These are phyloP conservation scores for Spergularia marina DNA, from an alignment of 148 eudicot genomes.

Conservation along the genomic window DNA sequence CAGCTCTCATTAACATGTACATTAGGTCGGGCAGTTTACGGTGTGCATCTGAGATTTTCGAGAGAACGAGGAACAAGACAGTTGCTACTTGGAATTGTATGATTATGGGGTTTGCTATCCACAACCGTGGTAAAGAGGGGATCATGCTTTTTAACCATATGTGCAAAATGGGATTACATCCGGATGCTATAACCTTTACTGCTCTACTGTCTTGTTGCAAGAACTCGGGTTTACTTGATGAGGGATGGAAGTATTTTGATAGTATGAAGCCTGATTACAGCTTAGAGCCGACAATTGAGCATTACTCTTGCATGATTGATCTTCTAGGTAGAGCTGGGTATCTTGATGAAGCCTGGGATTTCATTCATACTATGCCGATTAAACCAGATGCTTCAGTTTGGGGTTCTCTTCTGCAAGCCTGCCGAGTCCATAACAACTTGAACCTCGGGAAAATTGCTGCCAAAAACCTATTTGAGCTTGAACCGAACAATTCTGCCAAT, in stretches of 20 bases:
- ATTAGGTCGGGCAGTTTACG: constrained; percentile 50
- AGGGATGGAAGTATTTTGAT: constrained; percentile 68
- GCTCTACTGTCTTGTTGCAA: constrained; percentile 56
- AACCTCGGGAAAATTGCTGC: constrained; percentile 56
- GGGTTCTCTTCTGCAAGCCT: constrained; percentile 59
- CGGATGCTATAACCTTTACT: constrained; percentile 59
- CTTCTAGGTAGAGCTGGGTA: constrained; percentile 66
- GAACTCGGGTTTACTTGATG: constrained; percentile 47
- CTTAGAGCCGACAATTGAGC: constrained; percentile 54
- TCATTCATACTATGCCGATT: constrained; percentile 51
- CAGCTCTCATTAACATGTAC: constrained; percentile 66
- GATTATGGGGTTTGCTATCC: constrained; percentile 55
- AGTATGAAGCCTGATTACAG: constrained; percentile 40
- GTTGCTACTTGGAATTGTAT: constrained; percentile 61
- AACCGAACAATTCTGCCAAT: constrained; percentile 58
- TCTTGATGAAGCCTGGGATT: constrained; percentile 68
- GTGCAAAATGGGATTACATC: constrained; percentile 36
- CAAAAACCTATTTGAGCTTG: constrained; percentile 44
- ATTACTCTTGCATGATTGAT: constrained; percentile 74
- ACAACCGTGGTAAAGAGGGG: constrained; percentile 45
- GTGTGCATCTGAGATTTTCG: constrained; percentile 41
- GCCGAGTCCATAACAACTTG: constrained; percentile 38
- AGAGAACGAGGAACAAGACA: constrained; percentile 30
- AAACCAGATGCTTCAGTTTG: constrained; percentile 52
- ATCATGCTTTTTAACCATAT: constrained; percentile 42